phyloP scores from a whole-genome alignment of 1,139 yeast genomes.

The Yamadazyma taylorii region DNA sequence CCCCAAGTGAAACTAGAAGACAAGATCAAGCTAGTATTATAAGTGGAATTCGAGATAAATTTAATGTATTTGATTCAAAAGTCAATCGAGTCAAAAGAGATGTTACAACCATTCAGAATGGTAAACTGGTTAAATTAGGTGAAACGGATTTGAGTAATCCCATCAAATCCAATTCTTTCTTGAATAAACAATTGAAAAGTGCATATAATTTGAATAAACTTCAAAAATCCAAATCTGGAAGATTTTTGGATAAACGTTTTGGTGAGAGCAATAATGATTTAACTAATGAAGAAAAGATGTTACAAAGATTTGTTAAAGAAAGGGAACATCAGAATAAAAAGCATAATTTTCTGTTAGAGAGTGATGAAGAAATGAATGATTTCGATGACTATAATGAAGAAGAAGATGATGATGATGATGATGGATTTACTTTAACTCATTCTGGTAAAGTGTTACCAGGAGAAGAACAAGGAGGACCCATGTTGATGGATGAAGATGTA shows the following conservation, averaged over 20 bases:
- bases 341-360: constrained; percentile 61
- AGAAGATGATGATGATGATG: constrained; percentile 22
- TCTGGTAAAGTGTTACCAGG: constrained; percentile 62
- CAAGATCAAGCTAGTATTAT: constrained; percentile 62
- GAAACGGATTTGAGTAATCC: constrained; percentile 44
- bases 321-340: constrained; percentile 58
- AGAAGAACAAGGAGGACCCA: constrained; percentile 18
- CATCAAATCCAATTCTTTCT: constrained; percentile 61
- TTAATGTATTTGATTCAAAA: constrained; percentile 87
- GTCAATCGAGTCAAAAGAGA: constrained; percentile 68
- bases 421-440: constrained; percentile 65
- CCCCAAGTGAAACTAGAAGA: constrained; percentile 66
- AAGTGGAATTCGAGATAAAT: constrained; percentile 68
- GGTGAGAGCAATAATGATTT: constrained; percentile 79
- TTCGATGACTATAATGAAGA: constrained; percentile 19
- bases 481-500: constrained; percentile 23
- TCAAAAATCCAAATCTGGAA: constrained; percentile 71
- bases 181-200: constrained; percentile 69
- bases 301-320: constrained; percentile 90
- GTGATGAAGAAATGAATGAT: constrained; percentile 67
- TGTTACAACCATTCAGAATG: constrained; percentile 54
- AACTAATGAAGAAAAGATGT: constrained; percentile 89
- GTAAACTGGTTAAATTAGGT: constrained; percentile 57
- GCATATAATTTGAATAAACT: constrained; percentile 67
- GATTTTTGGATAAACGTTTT: constrained; percentile 81